Evolutionary conservation across 345 rosid genomes (phyloP), one percentile per base, ranked within the genome.

Genomic region (Ricinus communis): DNA sequence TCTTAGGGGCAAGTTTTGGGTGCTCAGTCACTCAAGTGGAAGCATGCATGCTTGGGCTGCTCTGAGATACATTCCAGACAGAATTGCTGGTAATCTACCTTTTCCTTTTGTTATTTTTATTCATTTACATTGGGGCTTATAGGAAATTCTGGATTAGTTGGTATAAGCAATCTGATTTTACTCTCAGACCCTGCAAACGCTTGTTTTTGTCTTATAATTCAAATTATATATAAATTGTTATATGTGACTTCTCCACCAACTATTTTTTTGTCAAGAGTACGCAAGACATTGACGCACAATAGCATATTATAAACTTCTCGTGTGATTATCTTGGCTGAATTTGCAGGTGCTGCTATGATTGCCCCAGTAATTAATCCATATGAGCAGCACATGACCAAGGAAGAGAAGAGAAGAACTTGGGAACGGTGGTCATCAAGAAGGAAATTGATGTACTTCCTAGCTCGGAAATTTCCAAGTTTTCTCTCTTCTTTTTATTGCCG

Each of bases 11-110:
- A 88, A 85, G 72, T 95, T 95, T 82, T 95, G 97, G 99, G 87
- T 95, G 75, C 79, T 95, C 69, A 89, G 97, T 62, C 84, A 79
- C 76, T 95, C 97, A 27, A 90, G 84, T 70, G 96, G 92, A 71
- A 85, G 93, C 74, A 81, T 90, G 80, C 99, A 95, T 83, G 87
- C 85, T 61, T 95, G 97, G 99, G 93, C 97, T 80, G 92, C 93
- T 57, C 89, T 91, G 63, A 91, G 82, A 84, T 87, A 90, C 74
- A 84, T 90, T 71, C 88, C 97, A 15, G 76, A 89, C 57, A 82
- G 82, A 77, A 82, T 95, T 56, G 92, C 96, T 64, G 99, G 99
- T 95, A 83, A 61, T 63, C 63, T 47, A 2, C n/a, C 36, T 66
- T 28, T 46, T 40, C n/a, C 19, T 55, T 7, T 51, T 50, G 21